phyloP scores from a whole-genome alignment of 164 flowering plant genomes.

The Vitis amurensis region DNA sequence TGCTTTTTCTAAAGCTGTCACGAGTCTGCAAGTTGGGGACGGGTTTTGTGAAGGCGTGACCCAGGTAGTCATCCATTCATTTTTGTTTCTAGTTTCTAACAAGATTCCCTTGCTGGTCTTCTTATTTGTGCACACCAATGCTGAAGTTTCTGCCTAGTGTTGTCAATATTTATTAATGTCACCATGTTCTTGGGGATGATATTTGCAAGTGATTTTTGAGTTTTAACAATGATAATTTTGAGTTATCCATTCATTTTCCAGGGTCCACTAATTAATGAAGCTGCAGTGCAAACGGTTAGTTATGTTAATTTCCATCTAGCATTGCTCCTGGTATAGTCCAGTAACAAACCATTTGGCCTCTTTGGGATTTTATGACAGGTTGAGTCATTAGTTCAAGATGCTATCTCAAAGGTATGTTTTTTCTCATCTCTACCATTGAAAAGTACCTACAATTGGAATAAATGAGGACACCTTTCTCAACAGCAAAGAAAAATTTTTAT shows the following conservation, averaged over 20 bases:
- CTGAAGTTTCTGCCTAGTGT: no score
- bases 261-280: constrained; percentile 97
- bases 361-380: constrained; percentile 48
- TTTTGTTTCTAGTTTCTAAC: background rate
- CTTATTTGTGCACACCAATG: background rate
- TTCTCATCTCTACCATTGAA: constrained; percentile 1
- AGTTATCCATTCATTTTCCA: constrained; percentile 22
- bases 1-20: constrained; percentile 76
- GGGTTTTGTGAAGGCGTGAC: constrained; percentile 81
- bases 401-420: constrained; percentile 73
- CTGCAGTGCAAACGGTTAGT: constrained; percentile 86
- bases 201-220: background rate
- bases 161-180: no score
- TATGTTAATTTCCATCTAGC: background rate
- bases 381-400: constrained; percentile 79
- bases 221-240: background rate
- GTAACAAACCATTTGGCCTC: background rate
- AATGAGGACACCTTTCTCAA: no score
- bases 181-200: no score
- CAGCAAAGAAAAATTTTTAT: no score
- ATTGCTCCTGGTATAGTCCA: background rate
- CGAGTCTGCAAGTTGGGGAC: constrained; percentile 83
- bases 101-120: background rate
- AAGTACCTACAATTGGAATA: no score
- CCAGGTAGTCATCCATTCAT: constrained; percentile 53